These are phyloP conservation scores for Pyricularia sp. DNA, from an alignment of 2,329 filamentous ascomycete species.

Conservation along the genomic window DNA sequence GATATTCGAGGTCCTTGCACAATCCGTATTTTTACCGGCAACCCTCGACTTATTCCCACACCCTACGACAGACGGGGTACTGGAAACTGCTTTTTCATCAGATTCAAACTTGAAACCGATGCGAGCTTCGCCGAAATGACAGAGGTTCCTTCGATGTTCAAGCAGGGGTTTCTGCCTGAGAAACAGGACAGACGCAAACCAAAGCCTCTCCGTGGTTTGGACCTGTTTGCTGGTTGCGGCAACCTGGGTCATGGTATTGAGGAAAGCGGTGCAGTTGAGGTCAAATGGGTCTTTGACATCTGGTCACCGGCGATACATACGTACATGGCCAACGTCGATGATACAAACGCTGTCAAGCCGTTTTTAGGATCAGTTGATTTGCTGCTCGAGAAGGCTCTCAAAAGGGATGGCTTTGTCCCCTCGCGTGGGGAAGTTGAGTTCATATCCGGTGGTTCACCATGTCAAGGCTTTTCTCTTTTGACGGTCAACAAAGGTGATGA, in stretches of 20 bases:
- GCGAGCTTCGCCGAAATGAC: background rate
- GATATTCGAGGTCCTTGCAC: constrained; percentile 43
- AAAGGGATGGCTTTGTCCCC: constrained; percentile 40
- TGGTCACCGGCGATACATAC: constrained; percentile 52
- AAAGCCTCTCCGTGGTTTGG: constrained; percentile 43
- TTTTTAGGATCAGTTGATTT: constrained; percentile 65
- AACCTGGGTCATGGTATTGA: constrained; percentile 67
- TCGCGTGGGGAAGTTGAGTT: constrained; percentile 51
- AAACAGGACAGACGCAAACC: constrained; percentile 4
- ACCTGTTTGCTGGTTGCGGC: constrained; percentile 67
- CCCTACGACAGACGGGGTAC: constrained; percentile 55
- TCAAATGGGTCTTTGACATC: constrained; percentile 57
- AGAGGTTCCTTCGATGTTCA: background rate
- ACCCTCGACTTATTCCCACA: background rate
- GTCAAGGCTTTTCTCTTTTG: constrained; percentile 58
- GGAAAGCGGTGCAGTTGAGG: constrained; percentile 52
- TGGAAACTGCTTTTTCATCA: constrained; percentile 54
- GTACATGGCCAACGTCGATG: constrained; percentile 52
- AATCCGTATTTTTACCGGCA: constrained; percentile 37
- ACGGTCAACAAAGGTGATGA: constrained; percentile 44
- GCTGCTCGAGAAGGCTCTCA: constrained; percentile 42
- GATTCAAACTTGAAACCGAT: background rate
- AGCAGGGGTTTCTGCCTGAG: constrained; percentile 42
- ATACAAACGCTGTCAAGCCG: constrained; percentile 29
- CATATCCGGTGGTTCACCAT: constrained; percentile 62